Conservation (phyloP, 495 filamentous ascomycete genomes). For the Aspergillus conjunctus region DNA sequence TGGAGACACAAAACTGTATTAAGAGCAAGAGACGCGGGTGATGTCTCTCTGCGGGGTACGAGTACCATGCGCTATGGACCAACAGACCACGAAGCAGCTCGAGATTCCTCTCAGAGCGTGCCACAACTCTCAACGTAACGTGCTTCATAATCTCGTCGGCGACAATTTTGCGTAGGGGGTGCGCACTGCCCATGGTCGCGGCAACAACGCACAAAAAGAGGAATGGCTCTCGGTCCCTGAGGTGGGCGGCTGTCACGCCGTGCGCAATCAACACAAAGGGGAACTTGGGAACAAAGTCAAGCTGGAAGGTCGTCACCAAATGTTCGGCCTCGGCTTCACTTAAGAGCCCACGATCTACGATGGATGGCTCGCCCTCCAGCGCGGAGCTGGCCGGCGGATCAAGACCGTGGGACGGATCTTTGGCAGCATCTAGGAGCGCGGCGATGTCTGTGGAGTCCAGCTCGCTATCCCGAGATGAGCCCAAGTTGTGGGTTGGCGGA, state of each 20-base stretch:
- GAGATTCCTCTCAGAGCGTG: slow-evolving; percentile 27
- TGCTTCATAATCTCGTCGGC: slow-evolving; percentile 30
- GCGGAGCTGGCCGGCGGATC: slow-evolving; percentile 25
- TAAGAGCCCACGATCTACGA: slow-evolving; percentile 28
- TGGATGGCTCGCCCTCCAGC: slow-evolving; percentile 27
- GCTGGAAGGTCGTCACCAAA: slow-evolving; percentile 23
- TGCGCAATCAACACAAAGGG: slow-evolving; percentile 26
- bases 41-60: slow-evolving; percentile 26
- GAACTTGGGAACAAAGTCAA: slow-evolving; percentile 24
- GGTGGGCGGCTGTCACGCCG: slow-evolving; percentile 18
- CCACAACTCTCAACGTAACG: slow-evolving; percentile 24
- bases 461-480: no score
- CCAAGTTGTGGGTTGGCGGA: no score
- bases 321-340: no score
- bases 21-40: slow-evolving; percentile 28
- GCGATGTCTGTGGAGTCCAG: no score
- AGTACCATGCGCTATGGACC: slow-evolving; percentile 28
- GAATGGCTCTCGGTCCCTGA: slow-evolving; percentile 23
- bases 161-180: slow-evolving; percentile 23
- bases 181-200: slow-evolving; percentile 25
- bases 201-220: slow-evolving; percentile 27
- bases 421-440: no score
- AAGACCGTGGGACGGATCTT: no score
- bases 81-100: slow-evolving; percentile 29
- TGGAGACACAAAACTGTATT: slow-evolving; percentile 28